A percentile compares a stretch with the other conserved stretches of the same genome.
Evolutionary conservation across 78 protist genomes (phyloP).

Genomic region (Dictyostelium capitatum): DNA sequence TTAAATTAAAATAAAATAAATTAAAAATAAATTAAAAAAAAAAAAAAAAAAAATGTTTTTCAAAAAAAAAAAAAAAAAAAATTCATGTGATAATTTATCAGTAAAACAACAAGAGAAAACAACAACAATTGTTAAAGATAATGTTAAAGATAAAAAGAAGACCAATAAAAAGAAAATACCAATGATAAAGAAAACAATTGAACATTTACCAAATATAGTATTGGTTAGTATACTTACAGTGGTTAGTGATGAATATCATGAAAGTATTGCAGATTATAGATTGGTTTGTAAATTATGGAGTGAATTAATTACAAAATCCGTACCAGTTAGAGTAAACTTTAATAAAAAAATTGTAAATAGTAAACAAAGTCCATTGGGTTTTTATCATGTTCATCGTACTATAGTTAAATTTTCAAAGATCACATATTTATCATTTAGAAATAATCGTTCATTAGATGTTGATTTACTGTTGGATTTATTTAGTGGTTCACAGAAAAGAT

Average conservation of each 20-base stretch:
- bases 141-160: no score
- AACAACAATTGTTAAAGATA: no score
- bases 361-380: conserved; percentile 6
- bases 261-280: not conserved
- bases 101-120: not conserved
- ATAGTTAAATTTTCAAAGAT: conserved; percentile 14
- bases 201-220: conserved; percentile 3
- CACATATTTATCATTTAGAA: not conserved
- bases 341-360: not conserved
- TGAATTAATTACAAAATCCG: not conserved
- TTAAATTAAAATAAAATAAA: not conserved
- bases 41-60: not conserved
- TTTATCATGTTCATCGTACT: conserved; percentile 6
- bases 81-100: not conserved
- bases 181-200: not conserved
- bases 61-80: not conserved
- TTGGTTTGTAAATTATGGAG: conserved; percentile 14
- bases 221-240: not conserved
- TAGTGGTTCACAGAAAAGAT: conserved; percentile 3
- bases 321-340: not conserved
- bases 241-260: conserved; percentile 7
- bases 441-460: not conserved
- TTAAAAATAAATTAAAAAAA: not conserved
- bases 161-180: not conserved
- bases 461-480: not conserved